A percentile compares a stretch with the other conserved stretches of the same genome.
phyloP scores from a whole-genome alignment of 441 rosid genomes.

The Theobroma grandiflorum region DNA sequence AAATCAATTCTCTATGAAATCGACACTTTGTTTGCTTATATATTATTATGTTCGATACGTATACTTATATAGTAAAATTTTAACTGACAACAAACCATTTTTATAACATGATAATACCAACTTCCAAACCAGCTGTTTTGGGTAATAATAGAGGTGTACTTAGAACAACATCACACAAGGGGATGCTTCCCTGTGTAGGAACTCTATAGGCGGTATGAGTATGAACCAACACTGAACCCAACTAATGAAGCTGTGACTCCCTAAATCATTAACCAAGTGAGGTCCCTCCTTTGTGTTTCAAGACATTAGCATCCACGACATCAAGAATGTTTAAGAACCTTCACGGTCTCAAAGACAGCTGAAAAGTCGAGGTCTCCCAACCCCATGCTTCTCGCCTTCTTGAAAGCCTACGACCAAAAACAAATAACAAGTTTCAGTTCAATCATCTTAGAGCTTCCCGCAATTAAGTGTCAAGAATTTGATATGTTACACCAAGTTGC shows the following conservation, averaged over 20 bases:
- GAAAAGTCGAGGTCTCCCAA: conserved; percentile 88
- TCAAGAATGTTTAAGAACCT: conserved; percentile 45
- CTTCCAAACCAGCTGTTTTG: not conserved
- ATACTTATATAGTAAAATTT: too few relatives aligned
- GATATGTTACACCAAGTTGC: not conserved
- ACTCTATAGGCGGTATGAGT: not conserved
- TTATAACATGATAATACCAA: not conserved
- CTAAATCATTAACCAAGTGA: not conserved
- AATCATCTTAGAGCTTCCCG: conserved; percentile 1
- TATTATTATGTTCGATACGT: too few relatives aligned
- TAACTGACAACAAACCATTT: not conserved
- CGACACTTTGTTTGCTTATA: too few relatives aligned
- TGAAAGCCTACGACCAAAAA: conserved; percentile 65
- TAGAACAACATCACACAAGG: not conserved
- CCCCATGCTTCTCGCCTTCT: conserved; percentile 91
- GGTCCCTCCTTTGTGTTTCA: not conserved
- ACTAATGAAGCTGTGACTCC: not conserved
- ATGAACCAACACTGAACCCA: not conserved
- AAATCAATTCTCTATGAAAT: too few relatives aligned
- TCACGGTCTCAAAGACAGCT: conserved; percentile 78
- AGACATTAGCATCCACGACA: not conserved
- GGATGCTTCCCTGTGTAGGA: not conserved
- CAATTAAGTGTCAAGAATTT: not conserved
- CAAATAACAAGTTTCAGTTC: conserved; percentile 2
- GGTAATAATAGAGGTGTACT: not conserved